These are phyloP conservation scores for Chlamydomonas sp. DNA, from an alignment of 139 green algal species.

Conservation along the genomic window DNA sequence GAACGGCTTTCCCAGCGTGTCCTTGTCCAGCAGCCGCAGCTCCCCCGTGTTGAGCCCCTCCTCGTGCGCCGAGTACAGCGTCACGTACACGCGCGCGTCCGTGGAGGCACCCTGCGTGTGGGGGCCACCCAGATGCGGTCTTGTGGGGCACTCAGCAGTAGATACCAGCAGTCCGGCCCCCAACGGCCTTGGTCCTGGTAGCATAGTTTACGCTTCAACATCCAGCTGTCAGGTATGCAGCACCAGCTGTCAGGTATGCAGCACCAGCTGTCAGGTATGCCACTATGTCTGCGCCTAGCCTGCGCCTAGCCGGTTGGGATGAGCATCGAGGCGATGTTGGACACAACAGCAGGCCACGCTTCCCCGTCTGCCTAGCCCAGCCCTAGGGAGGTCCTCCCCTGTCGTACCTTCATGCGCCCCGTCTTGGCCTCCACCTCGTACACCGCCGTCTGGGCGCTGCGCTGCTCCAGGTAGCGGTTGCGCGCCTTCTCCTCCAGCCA, in stretches of 20 bases:
- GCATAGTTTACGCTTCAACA: too few relatives aligned
- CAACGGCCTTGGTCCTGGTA: too few relatives aligned
- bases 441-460: slow-evolving; percentile 32
- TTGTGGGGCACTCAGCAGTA: background rate
- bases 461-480: slow-evolving; percentile 58
- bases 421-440: slow-evolving; percentile 78
- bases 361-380: background rate
- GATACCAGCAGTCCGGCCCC: too few relatives aligned
- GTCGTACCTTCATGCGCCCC: slow-evolving; percentile 57
- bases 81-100: slow-evolving; percentile 68
- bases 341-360: too few relatives aligned
- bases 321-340: too few relatives aligned
- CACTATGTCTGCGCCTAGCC: background rate
- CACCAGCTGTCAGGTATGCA: too few relatives aligned
- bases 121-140: background rate
- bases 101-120: slow-evolving; percentile 58
- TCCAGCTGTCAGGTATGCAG: background rate
- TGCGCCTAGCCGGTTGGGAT: background rate
- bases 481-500: slow-evolving; percentile 66
- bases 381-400: background rate
- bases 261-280: background rate
- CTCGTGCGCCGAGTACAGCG: slow-evolving; percentile 62
- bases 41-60: slow-evolving; percentile 40
- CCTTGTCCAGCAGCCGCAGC: slow-evolving; percentile 52
- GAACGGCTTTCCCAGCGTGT: slow-evolving; percentile 43